Percentiles rank a stretch among this genome's conserved stretches.
Conservation (phyloP, 331 rosid genomes). For the Arachis monticola region DNA sequence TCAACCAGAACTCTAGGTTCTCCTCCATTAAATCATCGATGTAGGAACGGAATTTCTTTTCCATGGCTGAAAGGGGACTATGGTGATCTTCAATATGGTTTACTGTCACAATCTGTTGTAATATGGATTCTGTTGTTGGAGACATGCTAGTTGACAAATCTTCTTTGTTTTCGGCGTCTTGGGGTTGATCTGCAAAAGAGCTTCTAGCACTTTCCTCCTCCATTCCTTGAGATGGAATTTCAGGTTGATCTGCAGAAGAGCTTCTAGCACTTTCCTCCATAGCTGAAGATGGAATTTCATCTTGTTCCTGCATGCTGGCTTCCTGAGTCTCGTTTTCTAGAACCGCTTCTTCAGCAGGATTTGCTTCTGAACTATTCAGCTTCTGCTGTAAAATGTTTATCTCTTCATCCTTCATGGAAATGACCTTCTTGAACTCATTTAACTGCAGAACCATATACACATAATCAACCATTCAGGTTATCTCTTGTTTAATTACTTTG, state of each 20-base stretch:
- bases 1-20: constrained; percentile 91
- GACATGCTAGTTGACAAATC: constrained; percentile 14
- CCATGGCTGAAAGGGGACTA: constrained; percentile 47
- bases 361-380: constrained; percentile 39
- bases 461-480: not conserved
- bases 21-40: constrained; percentile 72
- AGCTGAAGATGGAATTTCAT: constrained; percentile 38
- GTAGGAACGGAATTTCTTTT: constrained; percentile 64
- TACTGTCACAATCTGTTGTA: constrained; percentile 25
- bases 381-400: constrained; percentile 61
- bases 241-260: constrained; percentile 29
- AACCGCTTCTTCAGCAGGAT: constrained; percentile 42
- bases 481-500: not conserved
- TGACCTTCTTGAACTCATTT: constrained; percentile 62
- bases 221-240: not conserved
- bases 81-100: constrained; percentile 24
- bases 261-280: constrained; percentile 30
- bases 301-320: constrained; percentile 33
- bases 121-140: constrained; percentile 29
- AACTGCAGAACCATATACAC: constrained; percentile 36
- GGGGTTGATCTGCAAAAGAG: constrained; percentile 41
- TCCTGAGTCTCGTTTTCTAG: constrained; percentile 37
- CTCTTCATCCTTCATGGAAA: constrained; percentile 64
- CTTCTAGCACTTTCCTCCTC: constrained; percentile 28
- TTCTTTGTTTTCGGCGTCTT: constrained; percentile 16